Base-by-base conservation (phyloP, 192 early-diverging fungal species). In the Allomyces javanicus region DNA sequence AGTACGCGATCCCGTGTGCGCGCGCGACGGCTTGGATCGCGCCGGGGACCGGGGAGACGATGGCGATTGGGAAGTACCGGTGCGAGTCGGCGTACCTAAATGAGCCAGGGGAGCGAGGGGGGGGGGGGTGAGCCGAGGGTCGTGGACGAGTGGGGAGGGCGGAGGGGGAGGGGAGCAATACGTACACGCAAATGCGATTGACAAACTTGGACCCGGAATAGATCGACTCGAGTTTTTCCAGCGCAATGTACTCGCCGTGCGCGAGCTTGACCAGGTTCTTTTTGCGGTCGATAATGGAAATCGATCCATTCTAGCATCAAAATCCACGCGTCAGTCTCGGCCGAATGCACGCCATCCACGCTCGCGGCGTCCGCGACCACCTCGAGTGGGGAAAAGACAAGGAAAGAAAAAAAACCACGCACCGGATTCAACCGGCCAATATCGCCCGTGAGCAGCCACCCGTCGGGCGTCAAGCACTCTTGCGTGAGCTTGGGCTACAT, bases 251-350 rank as follows among this genome's bases (percentile, higher is more conserved):
- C 67, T 89, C 89, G 33, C 86, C 89, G 72, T 87, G 80, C 10
- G 81, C 73, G 63, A 87, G 68, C 72, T 89, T 90, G 74, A 90
- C 78, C 17, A 91, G 64, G 67, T 89, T 91, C 78, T 91, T 91
- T 71, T 83, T 77, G 24, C 89, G 73, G 71, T 90, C 90, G 73
- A 90, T 89, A 67, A 92, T 87, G 50, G 72, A 67, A 24, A 92
- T 67, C 21, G 84, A 81, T 7, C 89, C 89, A 67, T 86, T 83
- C 33, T 40, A 40, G 33, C 33, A 40, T 7, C 33, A 40, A 0
- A 3, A 40, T 7, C 33, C 7, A 9, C 4, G 2, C 33, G 33
- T 58, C 14, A n/a, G 21, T n/a, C 50, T 58, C 17, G 50, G 17
- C 50, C 50, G 44, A 58, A n/a, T 14, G 50, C 50, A 58, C 5